These are phyloP conservation scores for Scedosporium aurantiacum DNA, from an alignment of 2,329 filamentous ascomycete genomes.

Conservation along the genomic window DNA sequence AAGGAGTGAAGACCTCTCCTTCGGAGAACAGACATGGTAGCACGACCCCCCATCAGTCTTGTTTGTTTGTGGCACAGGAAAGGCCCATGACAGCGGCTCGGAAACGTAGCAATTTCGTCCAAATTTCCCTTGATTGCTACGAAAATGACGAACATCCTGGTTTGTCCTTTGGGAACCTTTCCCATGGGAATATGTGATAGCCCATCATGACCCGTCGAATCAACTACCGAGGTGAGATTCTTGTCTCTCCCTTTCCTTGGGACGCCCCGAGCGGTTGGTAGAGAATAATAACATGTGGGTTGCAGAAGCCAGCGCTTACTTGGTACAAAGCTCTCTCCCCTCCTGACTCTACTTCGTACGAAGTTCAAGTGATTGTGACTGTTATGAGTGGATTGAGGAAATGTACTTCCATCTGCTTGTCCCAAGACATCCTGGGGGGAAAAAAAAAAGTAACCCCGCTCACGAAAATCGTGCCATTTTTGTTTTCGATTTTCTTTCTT, in stretches of 20 bases:
- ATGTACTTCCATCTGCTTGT: no score
- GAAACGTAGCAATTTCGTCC: background rate
- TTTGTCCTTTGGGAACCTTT: background rate
- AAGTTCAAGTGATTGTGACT: background rate
- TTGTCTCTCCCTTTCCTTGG: background rate
- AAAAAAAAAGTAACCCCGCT: background rate
- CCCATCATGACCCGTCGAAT: background rate
- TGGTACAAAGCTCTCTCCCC: background rate
- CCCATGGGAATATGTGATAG: no score
- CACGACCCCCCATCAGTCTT: background rate
- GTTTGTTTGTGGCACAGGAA: background rate
- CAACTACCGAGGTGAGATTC: background rate
- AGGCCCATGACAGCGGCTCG: slow-evolving; percentile 2
- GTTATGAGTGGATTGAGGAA: background rate
- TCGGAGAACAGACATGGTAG: background rate
- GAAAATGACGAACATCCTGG: background rate
- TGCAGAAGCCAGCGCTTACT: background rate
- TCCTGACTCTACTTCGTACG: no score
- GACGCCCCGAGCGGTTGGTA: background rate
- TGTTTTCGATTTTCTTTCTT: background rate
- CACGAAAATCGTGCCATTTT: background rate
- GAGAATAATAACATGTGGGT: background rate
- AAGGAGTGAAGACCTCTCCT: background rate
- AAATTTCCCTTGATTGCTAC: background rate
- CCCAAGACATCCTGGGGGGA: no score